Conservation (phyloP, 1,284 basidiomycete species). For the Gymnopus androsaceus region DNA sequence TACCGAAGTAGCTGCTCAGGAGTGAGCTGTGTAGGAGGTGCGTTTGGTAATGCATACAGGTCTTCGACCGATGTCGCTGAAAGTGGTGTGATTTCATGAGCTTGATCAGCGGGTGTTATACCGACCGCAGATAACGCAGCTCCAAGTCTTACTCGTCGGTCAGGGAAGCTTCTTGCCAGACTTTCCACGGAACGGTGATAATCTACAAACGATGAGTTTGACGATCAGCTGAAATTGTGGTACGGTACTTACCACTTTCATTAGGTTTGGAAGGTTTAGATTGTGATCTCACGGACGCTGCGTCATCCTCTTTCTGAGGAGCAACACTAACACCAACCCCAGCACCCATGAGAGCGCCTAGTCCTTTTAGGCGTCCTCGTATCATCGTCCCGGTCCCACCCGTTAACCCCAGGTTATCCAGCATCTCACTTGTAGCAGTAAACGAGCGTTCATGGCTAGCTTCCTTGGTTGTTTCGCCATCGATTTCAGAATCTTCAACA, state of each 20-base stretch:
- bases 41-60: constrained; percentile 71
- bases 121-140: constrained; percentile 71
- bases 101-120: constrained; percentile 69
- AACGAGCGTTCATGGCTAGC: background rate
- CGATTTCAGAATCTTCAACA: constrained; percentile 13
- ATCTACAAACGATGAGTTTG: constrained; percentile 38
- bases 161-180: constrained; percentile 67
- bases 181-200: constrained; percentile 69
- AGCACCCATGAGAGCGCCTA: constrained; percentile 52
- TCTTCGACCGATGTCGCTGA: constrained; percentile 72
- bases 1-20: constrained; percentile 83
- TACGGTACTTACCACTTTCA: constrained; percentile 2
- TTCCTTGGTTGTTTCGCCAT: constrained; percentile 8
- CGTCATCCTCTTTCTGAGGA: constrained; percentile 58
- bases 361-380: constrained; percentile 50
- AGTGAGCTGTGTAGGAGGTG: constrained; percentile 67
- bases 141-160: constrained; percentile 82
- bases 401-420: constrained; percentile 10
- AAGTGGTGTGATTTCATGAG: constrained; percentile 62
- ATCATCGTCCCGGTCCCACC: constrained; percentile 50
- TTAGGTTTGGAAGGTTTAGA: constrained; percentile 34
- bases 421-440: constrained; percentile 12
- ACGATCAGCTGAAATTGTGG: background rate
- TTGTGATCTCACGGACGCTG: constrained; percentile 44
- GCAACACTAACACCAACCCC: constrained; percentile 13